Conservation (phyloP, 768 basidiomycete genomes). For the Plicaturopsis crispa region DNA sequence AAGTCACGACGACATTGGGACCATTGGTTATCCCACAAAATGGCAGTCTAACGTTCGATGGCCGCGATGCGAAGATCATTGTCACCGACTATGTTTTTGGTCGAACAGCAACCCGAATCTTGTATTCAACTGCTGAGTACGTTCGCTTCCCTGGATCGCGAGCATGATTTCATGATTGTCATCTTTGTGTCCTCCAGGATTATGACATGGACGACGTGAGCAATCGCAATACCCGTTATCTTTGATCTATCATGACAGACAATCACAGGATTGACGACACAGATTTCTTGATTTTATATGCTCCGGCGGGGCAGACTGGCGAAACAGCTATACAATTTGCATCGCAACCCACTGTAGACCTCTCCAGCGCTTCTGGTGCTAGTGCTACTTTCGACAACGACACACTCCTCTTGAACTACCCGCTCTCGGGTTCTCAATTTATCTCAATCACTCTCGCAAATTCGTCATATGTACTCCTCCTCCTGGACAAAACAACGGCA, state of each 20-base stretch:
- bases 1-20: conserved; percentile 34
- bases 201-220: conserved; percentile 49
- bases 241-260: conserved; percentile 1
- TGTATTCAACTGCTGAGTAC: conserved; percentile 42
- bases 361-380: conserved; percentile 21
- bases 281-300: conserved; percentile 39
- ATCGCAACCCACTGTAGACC: conserved; percentile 20
- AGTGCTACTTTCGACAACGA: conserved; percentile 25
- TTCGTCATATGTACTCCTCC: conserved; percentile 21
- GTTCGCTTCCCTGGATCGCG: conserved; percentile 9
- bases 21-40: conserved; percentile 27
- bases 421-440: conserved; percentile 24
- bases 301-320: conserved; percentile 30
- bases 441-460: conserved; percentile 22
- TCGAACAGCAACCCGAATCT: conserved; percentile 19
- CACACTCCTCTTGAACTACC: conserved; percentile 31
- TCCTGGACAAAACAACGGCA: conserved; percentile 42
- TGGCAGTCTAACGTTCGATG: conserved; percentile 33
- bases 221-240: not conserved
- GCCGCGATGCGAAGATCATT: conserved; percentile 41
- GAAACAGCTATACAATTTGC: conserved; percentile 35
- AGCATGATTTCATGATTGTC: not conserved
- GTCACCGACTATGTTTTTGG: conserved; percentile 44
- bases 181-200: conserved; percentile 24
- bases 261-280: conserved; percentile 30